These are phyloP conservation scores for Malus fusca DNA, from an alignment of 306 rosid genomes.

Conservation along the genomic window DNA sequence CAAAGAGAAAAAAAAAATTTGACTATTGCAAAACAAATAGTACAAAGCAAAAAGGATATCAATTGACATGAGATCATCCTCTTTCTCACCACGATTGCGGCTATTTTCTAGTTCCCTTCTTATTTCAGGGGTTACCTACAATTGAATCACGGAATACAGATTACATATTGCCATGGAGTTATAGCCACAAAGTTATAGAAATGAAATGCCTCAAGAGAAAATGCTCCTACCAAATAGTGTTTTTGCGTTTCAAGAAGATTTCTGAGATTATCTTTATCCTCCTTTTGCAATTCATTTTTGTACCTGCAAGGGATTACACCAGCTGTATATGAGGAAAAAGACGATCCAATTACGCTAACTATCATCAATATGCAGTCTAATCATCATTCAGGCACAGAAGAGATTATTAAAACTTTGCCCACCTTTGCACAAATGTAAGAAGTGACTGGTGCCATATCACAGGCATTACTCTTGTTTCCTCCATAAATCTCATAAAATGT, in stretches of 20 bases:
- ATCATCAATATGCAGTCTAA: background rate
- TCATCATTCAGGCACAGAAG: background rate
- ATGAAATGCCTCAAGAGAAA: conserved; percentile 1
- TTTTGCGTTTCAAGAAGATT: conserved; percentile 57
- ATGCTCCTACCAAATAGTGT: conserved; percentile 62
- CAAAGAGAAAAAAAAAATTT: background rate
- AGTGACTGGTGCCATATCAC: conserved; percentile 98
- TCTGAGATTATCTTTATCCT: conserved; percentile 67
- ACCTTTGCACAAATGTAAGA: conserved; percentile 91
- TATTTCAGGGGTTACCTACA: conserved; percentile 91
- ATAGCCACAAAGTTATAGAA: background rate
- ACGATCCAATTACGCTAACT: no score
- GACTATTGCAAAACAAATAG: background rate
- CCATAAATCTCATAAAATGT: conserved; percentile 71
- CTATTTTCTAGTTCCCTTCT: conserved; percentile 62
- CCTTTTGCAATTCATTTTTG: conserved; percentile 69
- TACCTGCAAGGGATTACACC: conserved; percentile 51
- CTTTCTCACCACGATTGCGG: conserved; percentile 90
- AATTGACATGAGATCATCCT: conserved; percentile 50
- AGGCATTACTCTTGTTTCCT: conserved; percentile 71
- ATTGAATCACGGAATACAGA: background rate
- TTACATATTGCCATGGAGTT: background rate
- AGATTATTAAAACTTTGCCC: conserved; percentile 9
- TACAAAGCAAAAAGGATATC: conserved; percentile 52
- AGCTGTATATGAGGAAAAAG: conserved; percentile 2